Percentiles rank a stretch among this genome's conserved stretches.
phyloP scores from a whole-genome alignment of 2,329 filamentous ascomycete genomes.

The Ophiocordyceps camponoti-leonardi region DNA sequence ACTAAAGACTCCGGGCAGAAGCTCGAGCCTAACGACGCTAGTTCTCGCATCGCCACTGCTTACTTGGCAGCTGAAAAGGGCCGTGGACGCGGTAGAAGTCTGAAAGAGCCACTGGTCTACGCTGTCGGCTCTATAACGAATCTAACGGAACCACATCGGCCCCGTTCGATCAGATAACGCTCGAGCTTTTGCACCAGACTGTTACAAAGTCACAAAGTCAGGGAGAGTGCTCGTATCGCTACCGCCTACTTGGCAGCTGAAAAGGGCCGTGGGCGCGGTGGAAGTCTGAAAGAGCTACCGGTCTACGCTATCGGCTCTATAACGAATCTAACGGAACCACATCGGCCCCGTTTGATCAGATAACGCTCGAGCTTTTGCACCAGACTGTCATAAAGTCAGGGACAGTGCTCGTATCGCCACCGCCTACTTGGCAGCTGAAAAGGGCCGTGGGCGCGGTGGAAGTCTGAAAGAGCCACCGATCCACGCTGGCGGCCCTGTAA shows the following conservation, averaged over 20 bases:
- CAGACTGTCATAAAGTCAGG: no score
- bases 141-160: neutral
- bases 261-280: neutral
- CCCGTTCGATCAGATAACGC: constrained; percentile 1
- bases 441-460: neutral
- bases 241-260: neutral
- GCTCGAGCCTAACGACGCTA: constrained; percentile 1
- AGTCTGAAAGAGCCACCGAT: neutral
- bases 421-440: neutral
- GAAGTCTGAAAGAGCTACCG: neutral
- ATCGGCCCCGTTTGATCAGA: neutral
- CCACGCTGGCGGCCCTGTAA: neutral
- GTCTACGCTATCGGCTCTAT: neutral
- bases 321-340: neutral
- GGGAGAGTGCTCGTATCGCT: no score
- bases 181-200: constrained; percentile 2
- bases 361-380: constrained; percentile 2
- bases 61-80: neutral
- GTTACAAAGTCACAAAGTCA: no score
- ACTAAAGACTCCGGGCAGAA: neutral
- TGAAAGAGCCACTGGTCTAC: neutral
- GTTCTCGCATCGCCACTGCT: neutral
- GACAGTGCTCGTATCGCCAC: constrained; percentile 1
- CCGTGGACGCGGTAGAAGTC: neutral
- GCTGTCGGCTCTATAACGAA: neutral